Evolutionary conservation across 495 filamentous ascomycete species (phyloP).

Genomic region (Hyaloscypha variabilis): DNA sequence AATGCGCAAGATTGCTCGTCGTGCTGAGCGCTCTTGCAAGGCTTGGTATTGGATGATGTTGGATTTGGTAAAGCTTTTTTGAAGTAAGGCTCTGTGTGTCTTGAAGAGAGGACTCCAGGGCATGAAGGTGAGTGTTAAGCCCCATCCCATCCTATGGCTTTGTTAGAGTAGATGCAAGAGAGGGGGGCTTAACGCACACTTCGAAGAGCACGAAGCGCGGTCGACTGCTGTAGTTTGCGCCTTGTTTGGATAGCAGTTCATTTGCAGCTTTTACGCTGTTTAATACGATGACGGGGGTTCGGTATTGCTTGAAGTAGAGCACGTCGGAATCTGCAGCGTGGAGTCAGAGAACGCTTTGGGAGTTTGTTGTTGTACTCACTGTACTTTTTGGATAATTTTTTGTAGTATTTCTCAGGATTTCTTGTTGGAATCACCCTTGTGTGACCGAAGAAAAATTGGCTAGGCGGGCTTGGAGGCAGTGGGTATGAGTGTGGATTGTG

Average conservation of each 20-base stretch:
- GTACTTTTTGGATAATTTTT: slow-evolving; percentile 19
- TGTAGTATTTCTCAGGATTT: slow-evolving; percentile 18
- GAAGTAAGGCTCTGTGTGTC: slow-evolving; percentile 21
- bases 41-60: slow-evolving; percentile 10
- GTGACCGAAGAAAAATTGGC: slow-evolving; percentile 25
- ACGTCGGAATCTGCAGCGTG: slow-evolving; percentile 20
- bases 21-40: slow-evolving; percentile 22
- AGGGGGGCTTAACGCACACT: slow-evolving; percentile 8
- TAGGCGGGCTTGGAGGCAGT: slow-evolving; percentile 22
- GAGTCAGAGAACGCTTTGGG: not conserved
- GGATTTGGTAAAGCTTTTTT: slow-evolving; percentile 19
- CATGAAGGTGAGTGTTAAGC: slow-evolving; percentile 27
- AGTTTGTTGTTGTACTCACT: slow-evolving; percentile 3
- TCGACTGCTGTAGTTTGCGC: slow-evolving; percentile 21
- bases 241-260: slow-evolving; percentile 24
- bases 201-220: slow-evolving; percentile 29
- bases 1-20: slow-evolving; percentile 7
- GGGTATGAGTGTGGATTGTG: slow-evolving; percentile 9
- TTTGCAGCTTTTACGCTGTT: slow-evolving; percentile 20
- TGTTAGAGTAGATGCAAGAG: not conserved
- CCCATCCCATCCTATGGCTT: slow-evolving; percentile 25
- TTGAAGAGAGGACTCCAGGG: slow-evolving; percentile 23
- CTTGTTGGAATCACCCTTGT: slow-evolving; percentile 14
- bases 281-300: slow-evolving; percentile 23
- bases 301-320: slow-evolving; percentile 21